A percentile compares a stretch with the other conserved stretches of the same genome.
phyloP scores from a whole-genome alignment of 371 early-diverging fungal species.

The Mortierella sp. region DNA sequence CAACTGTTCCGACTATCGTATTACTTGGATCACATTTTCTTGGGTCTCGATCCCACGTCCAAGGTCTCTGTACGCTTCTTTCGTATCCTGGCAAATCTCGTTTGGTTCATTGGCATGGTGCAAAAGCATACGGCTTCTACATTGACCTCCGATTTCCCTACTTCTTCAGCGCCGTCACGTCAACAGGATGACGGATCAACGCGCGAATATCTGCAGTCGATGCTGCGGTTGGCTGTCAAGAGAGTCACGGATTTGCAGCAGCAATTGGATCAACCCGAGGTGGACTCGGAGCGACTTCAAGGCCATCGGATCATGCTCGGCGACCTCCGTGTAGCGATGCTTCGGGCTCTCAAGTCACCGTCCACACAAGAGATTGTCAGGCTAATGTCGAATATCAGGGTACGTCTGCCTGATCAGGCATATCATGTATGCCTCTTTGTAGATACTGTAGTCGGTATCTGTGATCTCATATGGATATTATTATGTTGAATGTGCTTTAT shows the following conservation, averaged over 20 bases:
- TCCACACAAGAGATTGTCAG: conserved; percentile 33
- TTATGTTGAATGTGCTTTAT: too few species aligned
- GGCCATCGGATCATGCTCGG: conserved; percentile 21
- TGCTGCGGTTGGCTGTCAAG: conserved; percentile 45
- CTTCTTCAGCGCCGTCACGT: neutral
- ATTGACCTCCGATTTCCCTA: neutral
- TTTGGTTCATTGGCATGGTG: conserved; percentile 67
- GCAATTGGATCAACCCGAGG: conserved; percentile 52
- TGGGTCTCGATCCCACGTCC: conserved; percentile 60
- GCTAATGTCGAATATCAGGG: conserved; percentile 36
- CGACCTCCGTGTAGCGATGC: conserved; percentile 40
- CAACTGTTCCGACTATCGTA: conserved; percentile 62
- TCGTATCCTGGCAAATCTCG: conserved; percentile 62
- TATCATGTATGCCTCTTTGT: too few species aligned
- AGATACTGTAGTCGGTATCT: neutral
- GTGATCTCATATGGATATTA: neutral
- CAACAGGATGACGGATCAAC: conserved; percentile 21
- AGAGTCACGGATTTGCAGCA: conserved; percentile 29
- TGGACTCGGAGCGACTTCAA: conserved; percentile 21
- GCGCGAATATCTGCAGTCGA: conserved; percentile 40
- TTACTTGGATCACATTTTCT: conserved; percentile 72
- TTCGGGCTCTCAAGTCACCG: conserved; percentile 32
- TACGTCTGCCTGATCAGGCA: neutral
- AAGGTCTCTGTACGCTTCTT: conserved; percentile 61
- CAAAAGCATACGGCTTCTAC: conserved; percentile 49